Evolutionary conservation across 2,329 filamentous ascomycete genomes (phyloP).

Genomic region (Hymenoscyphus repandus): DNA sequence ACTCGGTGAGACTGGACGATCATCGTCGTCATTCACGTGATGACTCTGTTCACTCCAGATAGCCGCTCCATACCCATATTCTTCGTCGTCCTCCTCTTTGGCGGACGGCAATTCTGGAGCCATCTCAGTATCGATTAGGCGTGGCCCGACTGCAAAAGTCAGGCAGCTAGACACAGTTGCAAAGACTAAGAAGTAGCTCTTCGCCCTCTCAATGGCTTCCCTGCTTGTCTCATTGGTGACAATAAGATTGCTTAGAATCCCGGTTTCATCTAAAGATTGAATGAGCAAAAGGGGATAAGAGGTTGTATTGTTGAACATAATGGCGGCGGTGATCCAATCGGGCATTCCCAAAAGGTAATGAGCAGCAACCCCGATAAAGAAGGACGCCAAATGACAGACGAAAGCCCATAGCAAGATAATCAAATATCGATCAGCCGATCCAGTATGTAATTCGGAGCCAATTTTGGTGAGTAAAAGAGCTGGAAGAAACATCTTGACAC

Average conservation of each 20-base stretch:
- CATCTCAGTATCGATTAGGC: conserved; percentile 45
- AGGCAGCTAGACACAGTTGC: conserved; percentile 58
- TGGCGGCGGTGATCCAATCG: conserved; percentile 40
- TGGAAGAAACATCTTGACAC: conserved; percentile 43
- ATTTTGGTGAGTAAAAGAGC: conserved; percentile 42
- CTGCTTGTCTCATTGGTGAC: conserved; percentile 37
- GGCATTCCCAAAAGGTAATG: conserved; percentile 38
- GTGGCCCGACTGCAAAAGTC: conserved; percentile 59
- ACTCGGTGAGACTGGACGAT: conserved; percentile 33
- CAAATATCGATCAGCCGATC: conserved; percentile 34
- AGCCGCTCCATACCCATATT: conserved; percentile 16
- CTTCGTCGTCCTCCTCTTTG: conserved; percentile 23
- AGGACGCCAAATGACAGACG: conserved; percentile 35
- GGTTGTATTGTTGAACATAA: conserved; percentile 47
- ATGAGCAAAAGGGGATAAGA: conserved; percentile 42
- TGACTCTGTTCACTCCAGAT: neutral
- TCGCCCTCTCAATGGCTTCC: conserved; percentile 51
- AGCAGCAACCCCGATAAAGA: conserved; percentile 36
- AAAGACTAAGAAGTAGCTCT: conserved; percentile 62
- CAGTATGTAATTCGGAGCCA: conserved; percentile 37
- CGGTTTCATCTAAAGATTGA: conserved; percentile 36
- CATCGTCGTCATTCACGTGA: conserved; percentile 1
- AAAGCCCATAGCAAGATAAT: conserved; percentile 39
- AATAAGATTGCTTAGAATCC: conserved; percentile 47
- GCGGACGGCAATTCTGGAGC: conserved; percentile 32